These are phyloP conservation scores for Entomophthora muscae DNA, from an alignment of 371 early-diverging fungal species.

Conservation along the genomic window DNA sequence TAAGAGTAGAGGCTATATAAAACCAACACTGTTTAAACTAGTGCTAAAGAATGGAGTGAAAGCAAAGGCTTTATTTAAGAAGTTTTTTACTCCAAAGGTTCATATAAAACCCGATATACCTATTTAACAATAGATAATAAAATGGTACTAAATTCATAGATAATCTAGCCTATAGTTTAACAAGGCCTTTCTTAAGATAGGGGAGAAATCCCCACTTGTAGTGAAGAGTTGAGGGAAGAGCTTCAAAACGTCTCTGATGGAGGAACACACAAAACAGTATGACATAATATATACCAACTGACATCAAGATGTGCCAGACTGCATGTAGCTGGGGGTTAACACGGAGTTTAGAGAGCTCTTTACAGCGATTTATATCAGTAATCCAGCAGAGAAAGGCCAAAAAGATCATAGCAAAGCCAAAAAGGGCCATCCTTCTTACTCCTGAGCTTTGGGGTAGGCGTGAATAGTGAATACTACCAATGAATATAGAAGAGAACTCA, in stretches of 20 bases:
- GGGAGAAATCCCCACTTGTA: not conserved
- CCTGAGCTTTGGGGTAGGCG: not conserved
- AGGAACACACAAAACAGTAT: not conserved
- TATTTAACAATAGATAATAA: too few relatives aligned
- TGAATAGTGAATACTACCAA: not conserved
- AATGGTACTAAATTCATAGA: too few relatives aligned
- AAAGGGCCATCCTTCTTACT: not conserved
- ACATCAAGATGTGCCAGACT: slow-evolving; percentile 3
- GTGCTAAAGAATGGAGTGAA: too few relatives aligned
- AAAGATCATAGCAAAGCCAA: not conserved
- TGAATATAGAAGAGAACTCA: not conserved
- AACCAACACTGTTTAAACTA: too few relatives aligned
- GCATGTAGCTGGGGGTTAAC: not conserved
- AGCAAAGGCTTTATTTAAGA: too few relatives aligned
- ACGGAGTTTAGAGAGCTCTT: too few relatives aligned
- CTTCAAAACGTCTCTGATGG: not conserved
- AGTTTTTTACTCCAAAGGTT: too few relatives aligned
- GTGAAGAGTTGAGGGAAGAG: not conserved
- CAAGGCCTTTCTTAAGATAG: not conserved
- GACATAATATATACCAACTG: not conserved
- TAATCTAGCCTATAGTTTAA: too few relatives aligned
- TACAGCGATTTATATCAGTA: not conserved
- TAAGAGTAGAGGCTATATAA: too few relatives aligned
- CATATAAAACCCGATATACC: too few relatives aligned
- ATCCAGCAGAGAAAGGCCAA: slow-evolving; percentile 3